Evolutionary conservation across 306 rosid species (phyloP), one percentile per base, ranked within the genome.

Genomic region (Inga laurina): DNA sequence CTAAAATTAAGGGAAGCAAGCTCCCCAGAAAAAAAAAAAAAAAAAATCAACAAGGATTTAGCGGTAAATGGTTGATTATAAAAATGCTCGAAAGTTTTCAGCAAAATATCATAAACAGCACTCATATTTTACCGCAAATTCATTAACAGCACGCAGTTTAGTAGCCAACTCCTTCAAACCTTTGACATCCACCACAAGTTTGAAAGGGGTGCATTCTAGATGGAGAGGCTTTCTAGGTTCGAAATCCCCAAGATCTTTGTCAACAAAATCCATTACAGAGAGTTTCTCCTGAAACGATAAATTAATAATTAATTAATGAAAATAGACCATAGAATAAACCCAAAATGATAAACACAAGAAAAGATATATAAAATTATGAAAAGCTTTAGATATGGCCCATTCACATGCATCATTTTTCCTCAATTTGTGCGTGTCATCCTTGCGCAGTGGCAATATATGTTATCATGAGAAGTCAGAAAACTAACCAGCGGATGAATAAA

Each of bases 401-500:
- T 59, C 37, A 44, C 41, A 24, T 27, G 52, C 78, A 69, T 43
- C 22, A 22, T 68, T 10, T 24, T 41, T 16, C 44, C 39, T 70
- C 64, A 39, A 27, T 4, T 22, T 1, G 13, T n/a, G 13, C 8
- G 6, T n/a, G 54, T 32, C 56, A 43, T 71, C 7, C 52, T 43
- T 10, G 22, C 10, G 4, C 52, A 41, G n/a, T 2, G 8, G 15
- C n/a, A 13, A 79, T 10, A 43, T 10, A 51, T 18, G 3, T 45
- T 16, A 43, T 30, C n/a, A 74, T 51, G 11, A 41, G 72, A 79
- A 24, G 48, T 6, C 10, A 84, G 44, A 75, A 82, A 34, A 87
- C 94, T 68, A 80, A 96, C 99, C 89, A 96, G 83, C 74, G 99
- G 99, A 86, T 96, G 99, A 78, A 92, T 75, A 84, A 87, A 90